Evolutionary conservation across 805 yeast genomes (phyloP).

Genomic region (Wickerhamiella spandovensis): DNA sequence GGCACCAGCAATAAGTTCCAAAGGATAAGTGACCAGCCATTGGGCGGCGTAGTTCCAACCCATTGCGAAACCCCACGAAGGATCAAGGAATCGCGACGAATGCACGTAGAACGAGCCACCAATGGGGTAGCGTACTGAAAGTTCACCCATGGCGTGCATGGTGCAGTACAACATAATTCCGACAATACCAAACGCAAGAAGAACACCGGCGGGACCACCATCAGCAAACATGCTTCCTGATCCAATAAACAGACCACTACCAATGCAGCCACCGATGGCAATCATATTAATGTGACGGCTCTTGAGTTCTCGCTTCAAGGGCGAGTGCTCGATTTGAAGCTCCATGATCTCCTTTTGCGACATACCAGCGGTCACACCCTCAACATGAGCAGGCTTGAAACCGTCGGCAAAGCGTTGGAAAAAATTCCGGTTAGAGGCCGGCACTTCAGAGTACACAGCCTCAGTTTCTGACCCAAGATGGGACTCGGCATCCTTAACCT

Average conservation of each 20-base stretch:
- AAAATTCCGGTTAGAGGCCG: background rate
- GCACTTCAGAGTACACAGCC: background rate
- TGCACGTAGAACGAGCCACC: slow-evolving; percentile 44
- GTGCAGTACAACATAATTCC: slow-evolving; percentile 54
- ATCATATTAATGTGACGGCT: slow-evolving; percentile 38
- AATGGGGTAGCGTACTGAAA: slow-evolving; percentile 50
- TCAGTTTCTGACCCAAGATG: background rate
- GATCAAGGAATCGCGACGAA: slow-evolving; percentile 46
- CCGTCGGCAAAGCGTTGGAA: slow-evolving; percentile 8
- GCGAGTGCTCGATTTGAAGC: slow-evolving; percentile 12
- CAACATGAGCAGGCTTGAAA: slow-evolving; percentile 15
- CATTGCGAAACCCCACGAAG: slow-evolving; percentile 51
- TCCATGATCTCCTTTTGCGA: slow-evolving; percentile 33
- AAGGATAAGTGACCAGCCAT: slow-evolving; percentile 47
- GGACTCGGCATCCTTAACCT: background rate
- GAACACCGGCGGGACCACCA: slow-evolving; percentile 43
- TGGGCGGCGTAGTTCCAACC: slow-evolving; percentile 57
- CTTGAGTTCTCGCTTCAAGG: slow-evolving; percentile 26
- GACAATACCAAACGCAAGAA: slow-evolving; percentile 46
- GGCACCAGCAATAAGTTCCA: slow-evolving; percentile 49
- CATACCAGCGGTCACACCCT: slow-evolving; percentile 13
- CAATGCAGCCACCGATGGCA: slow-evolving; percentile 76
- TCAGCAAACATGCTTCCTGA: slow-evolving; percentile 34
- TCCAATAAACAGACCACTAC: slow-evolving; percentile 54
- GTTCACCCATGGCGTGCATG: slow-evolving; percentile 54